Evolutionary conservation across 352 stramenopile genomes (phyloP), one percentile per base, ranked within the genome.

Genomic region (Thraustochytrium striatum): DNA sequence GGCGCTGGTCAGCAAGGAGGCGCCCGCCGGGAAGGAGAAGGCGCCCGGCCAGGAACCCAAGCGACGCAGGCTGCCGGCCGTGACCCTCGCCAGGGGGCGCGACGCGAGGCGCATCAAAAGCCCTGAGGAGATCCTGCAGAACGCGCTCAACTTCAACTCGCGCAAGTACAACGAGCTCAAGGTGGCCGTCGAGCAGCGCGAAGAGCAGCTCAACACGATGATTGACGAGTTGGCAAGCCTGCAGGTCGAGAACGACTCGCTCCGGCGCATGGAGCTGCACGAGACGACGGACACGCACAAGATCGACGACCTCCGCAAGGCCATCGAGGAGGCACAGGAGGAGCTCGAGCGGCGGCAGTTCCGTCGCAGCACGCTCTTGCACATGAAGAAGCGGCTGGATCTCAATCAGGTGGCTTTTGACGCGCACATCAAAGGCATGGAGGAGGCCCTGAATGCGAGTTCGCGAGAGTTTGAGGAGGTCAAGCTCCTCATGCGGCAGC

Each of bases 151-250:
- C 39, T 75, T 75, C 32, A 75, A 75, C 30, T 61, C 65, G 50
- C 65, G 61, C 19, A 72, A 61, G 43, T 75, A 70, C 65, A 75
- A 75, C 36, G 65, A 75, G 33, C 65, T 75, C 44, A 75, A 75
- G 36, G 50, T 75, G 3, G 39, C 65, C 16, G 43, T 30, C 44
- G 41, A 65, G 32, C 41, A 70, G 25, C 65, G 52, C 2, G 65
- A 75, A 25, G 2, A 8, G 16, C 65, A 75, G 50, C 65, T 75
- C 19, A 75, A 75, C 36, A 21, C 43, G 32, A 38, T 68, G 7
- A 75, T 75, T 2, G 65, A 75, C 50, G 65, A 75, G 25, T 43
- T 75, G 28, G 65, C 65, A 9, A 32, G 7, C 2, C 39, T 75
- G 5, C 65, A 75, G 36, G 65, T 75, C 28, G 65, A 75, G 52